Percentiles rank a stretch among this genome's conserved stretches.
phyloP scores from a whole-genome alignment of 495 filamentous ascomycete genomes.

The Tetracladium marchalianum region DNA sequence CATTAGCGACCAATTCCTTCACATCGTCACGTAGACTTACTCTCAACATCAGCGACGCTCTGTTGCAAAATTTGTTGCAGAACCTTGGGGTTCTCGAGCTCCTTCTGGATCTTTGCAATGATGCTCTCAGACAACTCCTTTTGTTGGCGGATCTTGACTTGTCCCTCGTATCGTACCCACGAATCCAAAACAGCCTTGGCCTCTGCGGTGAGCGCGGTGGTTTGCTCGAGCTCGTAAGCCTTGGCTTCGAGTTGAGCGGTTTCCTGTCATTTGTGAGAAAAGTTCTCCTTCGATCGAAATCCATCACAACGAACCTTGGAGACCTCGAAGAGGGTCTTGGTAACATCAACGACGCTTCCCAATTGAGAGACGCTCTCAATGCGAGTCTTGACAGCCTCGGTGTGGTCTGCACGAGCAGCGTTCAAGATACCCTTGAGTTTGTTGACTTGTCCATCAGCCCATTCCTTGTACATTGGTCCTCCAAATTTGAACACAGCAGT shows the following conservation, averaged over 20 bases:
- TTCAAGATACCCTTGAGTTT: conserved; percentile 93
- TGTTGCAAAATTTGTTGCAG: conserved; percentile 94
- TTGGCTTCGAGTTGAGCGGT: conserved; percentile 91
- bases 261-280: conserved; percentile 51
- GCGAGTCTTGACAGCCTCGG: conserved; percentile 81
- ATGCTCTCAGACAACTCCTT: conserved; percentile 84
- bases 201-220: conserved; percentile 77
- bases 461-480: conserved; percentile 83
- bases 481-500: conserved; percentile 80
- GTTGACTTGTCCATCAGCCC: conserved; percentile 75
- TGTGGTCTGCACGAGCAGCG: conserved; percentile 86
- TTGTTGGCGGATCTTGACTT: conserved; percentile 98
- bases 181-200: conserved; percentile 93
- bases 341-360: conserved; percentile 86
- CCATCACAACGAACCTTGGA: conserved; percentile 63
- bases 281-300: background rate
- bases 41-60: conserved; percentile 90
- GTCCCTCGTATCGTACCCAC: conserved; percentile 96
- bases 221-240: conserved; percentile 95
- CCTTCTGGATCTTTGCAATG: conserved; percentile 95
- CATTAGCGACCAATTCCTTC: conserved; percentile 21
- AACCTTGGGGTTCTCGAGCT: conserved; percentile 91
- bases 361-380: conserved; percentile 92
- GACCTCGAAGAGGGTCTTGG: conserved; percentile 92
- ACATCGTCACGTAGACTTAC: conserved; percentile 44